Base-by-base conservation (phyloP, 495 filamentous ascomycete genomes). In the Lasiosphaeria ovina region DNA sequence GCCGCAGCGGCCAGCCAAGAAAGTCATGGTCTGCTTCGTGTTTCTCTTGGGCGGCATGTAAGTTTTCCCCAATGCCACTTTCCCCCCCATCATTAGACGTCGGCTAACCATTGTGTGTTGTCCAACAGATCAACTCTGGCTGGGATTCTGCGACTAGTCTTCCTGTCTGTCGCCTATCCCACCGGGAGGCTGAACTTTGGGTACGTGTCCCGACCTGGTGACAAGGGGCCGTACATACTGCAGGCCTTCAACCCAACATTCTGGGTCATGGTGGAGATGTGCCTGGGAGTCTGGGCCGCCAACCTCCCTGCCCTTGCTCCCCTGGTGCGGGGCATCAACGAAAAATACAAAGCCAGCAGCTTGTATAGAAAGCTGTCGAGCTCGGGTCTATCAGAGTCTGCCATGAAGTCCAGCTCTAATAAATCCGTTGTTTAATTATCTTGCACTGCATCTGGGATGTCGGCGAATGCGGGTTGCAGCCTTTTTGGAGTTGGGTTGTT, bases 1-100 rank as follows among this genome's bases (percentile, higher is more conserved):
- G 44, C 44, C 44, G 44, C 44, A 14, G 44, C 44, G 44, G 11
- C 44, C 8, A 3, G 16, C 6, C 44, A 47, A 47, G 44, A 47
- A 47, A n/a, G 44, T 14, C 5, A 47, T 47, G 44, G 44, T n/a
- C 3, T 14, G 44, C 44, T 11, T 47, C 5, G 44, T 47, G 12
- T 47, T 47, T 47, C 44, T 47, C 44, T 47, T 47, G 44, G 44
- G 44, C 4, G 44, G 44, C 44, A 47, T 47, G 44, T 47, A 4
- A 47, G 44, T 47, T 47, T 47, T 42, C 38, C 44, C 44, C 8
- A 47, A 11, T 8, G 44, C 44, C 12, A 47, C 5, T n/a, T 3
- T 14, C 7, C 44, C 44, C 12, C 44, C 8, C 44, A 24, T 24
- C 24, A 24, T 24, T 24, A 24, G 24, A 24, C 24, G 24, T 0